Percentiles rank a stretch among this genome's conserved stretches.
These are phyloP conservation scores for Aspergillus bertholletiae DNA, from an alignment of 495 filamentous ascomycete species.

Conservation along the genomic window DNA sequence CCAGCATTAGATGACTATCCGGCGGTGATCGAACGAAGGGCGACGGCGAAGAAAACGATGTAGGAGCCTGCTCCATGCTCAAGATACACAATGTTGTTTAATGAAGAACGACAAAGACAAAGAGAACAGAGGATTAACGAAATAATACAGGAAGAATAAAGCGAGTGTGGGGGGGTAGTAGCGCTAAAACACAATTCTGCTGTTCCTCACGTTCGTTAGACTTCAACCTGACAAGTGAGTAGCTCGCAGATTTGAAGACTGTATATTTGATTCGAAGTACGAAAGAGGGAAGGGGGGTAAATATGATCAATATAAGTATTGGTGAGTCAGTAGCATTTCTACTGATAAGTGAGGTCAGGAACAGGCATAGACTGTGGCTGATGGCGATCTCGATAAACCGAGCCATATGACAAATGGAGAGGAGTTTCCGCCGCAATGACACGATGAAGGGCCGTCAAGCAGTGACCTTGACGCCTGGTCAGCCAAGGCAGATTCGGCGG, in stretches of 20 bases:
- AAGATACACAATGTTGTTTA: constrained; percentile 2
- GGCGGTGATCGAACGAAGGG: constrained; percentile 3
- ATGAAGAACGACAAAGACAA: constrained; percentile 3
- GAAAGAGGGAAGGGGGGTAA: constrained; percentile 4
- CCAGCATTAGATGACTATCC: constrained; percentile 9
- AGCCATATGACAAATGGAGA: constrained; percentile 29
- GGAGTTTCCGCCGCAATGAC: constrained; percentile 22
- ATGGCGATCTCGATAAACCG: constrained; percentile 16
- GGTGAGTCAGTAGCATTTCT: constrained; percentile 21
- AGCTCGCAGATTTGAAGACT: background rate
- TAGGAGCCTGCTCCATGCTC: constrained; percentile 15
- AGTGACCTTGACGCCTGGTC: constrained; percentile 25
- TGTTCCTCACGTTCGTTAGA: background rate
- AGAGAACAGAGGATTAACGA: background rate
- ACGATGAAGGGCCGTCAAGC: constrained; percentile 22
- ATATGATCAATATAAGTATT: constrained; percentile 18
- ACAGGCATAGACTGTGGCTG: constrained; percentile 33
- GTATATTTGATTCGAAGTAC: background rate
- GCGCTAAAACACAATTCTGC: background rate
- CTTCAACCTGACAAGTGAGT: background rate
- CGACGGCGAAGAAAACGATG: constrained; percentile 9
- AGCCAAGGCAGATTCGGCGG: constrained; percentile 38
- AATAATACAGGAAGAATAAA: background rate
- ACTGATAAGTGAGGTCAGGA: constrained; percentile 16
- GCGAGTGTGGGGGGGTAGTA: background rate